Base-by-base conservation (phyloP, 1,139 yeast genomes). In the Zygoascus hellenicus region DNA sequence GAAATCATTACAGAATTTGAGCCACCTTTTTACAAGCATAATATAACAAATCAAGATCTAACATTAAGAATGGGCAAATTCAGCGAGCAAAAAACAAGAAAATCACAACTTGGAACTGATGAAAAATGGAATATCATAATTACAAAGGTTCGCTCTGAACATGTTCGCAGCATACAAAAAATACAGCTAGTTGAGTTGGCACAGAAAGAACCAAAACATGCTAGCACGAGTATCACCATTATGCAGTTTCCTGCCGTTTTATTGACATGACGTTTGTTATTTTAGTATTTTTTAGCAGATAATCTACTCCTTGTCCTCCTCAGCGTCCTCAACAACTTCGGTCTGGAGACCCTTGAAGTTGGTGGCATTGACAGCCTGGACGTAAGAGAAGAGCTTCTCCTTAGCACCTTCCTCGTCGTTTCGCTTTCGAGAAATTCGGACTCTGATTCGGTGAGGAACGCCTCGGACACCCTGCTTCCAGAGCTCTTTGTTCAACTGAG, bases 381-480 rank as follows among this genome's bases (percentile, higher is more conserved):
- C 98, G 76, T 80, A 89, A 65, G 98, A 90, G 81, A 88, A 94
- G 73, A 94, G 83, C 76, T 90, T 89, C 79, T 89, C 94, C 83
- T 86, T 86, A 70, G 98, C 97, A 74, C 89, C 92, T 81, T 94
- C 98, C 80, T 92, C 98, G 76, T 94, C 97, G 81, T 92, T 92
- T 82, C 97, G 88, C 92, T 86, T 92, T 88, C 98, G 90, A 58
- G 97, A 89, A 78, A 94, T 90, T 81, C 97, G 90, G 74, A 94
- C 82, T 81, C 99, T 89, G 77, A 94, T 73, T 83, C 97, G 90
- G 86, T 78, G 79, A 74, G 95, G 96, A 69, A 88, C 95, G 78
- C 97, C 97, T 83, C 90, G 92, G 78, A 94, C 84, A 80, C 99
- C 99, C 80, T 95, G 89, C 77, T 88, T 86, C 98, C 98, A 94